A percentile compares a stretch with the other conserved stretches of the same genome.
These are phyloP conservation scores for Oryza officinalis DNA, from an alignment of 176 grass and related monocot species.

Conservation along the genomic window DNA sequence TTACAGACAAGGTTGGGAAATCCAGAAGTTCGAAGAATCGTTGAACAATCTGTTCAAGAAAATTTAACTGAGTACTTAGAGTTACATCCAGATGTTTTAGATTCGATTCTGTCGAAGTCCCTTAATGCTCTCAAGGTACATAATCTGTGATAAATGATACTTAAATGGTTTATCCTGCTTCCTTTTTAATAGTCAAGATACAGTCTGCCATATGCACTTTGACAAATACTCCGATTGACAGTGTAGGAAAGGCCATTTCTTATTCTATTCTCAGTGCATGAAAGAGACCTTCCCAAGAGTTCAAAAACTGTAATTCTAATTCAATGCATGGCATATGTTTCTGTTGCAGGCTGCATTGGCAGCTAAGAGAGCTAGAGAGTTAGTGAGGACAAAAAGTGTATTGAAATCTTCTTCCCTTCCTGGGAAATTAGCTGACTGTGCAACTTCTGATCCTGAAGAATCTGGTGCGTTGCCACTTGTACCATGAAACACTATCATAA, in stretches of 20 bases:
- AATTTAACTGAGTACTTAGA: conserved; percentile 88
- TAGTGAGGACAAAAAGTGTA: conserved; percentile 91
- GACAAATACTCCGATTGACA: not conserved
- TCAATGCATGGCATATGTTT: not conserved
- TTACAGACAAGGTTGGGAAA: conserved; percentile 91
- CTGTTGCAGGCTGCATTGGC: conserved; percentile 85
- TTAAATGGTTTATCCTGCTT: not conserved
- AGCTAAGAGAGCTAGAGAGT: conserved; percentile 89
- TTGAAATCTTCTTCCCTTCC: conserved; percentile 95
- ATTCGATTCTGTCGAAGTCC: conserved; percentile 84
- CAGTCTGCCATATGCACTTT: not conserved
- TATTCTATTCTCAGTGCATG: conserved; percentile 24
- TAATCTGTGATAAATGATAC: conserved; percentile 28
- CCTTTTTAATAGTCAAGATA: not conserved
- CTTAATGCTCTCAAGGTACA: conserved; percentile 95
- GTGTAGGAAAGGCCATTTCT: not conserved
- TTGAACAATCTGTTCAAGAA: conserved; percentile 95
- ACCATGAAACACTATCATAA: conserved; percentile 4
- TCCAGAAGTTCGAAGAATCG: conserved; percentile 92
- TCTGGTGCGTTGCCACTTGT: conserved; percentile 54
- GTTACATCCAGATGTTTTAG: conserved; percentile 83
- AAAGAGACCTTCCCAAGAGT: conserved; percentile 2
- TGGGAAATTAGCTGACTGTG: conserved; percentile 94
- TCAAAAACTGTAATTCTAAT: conserved; percentile 17
- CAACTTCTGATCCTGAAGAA: conserved; percentile 84